These are phyloP conservation scores for Leishmania arabica DNA, from an alignment of 208 protist species.

Conservation along the genomic window DNA sequence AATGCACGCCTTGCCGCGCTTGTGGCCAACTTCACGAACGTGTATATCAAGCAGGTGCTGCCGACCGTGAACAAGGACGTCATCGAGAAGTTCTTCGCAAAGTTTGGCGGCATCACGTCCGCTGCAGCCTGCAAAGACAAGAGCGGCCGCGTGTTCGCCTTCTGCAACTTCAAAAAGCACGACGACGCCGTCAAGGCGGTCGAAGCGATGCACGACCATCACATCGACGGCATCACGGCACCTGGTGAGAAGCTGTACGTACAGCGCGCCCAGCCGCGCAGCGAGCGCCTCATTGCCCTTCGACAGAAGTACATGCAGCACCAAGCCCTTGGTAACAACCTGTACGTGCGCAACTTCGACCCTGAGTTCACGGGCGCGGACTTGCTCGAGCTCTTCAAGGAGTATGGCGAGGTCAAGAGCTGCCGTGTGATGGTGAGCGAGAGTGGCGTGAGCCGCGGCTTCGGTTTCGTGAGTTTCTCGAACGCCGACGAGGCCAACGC, in stretches of 20 bases:
- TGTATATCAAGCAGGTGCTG: constrained; percentile 98
- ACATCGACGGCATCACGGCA: constrained; percentile 82
- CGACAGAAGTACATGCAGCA: constrained; percentile 92
- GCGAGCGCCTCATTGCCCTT: constrained; percentile 87
- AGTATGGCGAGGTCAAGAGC: constrained; percentile 98
- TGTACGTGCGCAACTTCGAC: constrained; percentile 99
- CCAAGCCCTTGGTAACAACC: constrained; percentile 95
- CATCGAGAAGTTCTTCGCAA: constrained; percentile 93
- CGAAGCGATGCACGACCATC: constrained; percentile 88
- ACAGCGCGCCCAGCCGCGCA: constrained; percentile 87
- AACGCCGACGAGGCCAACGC: constrained; percentile 97
- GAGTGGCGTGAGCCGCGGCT: constrained; percentile 96
- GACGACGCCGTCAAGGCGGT: constrained; percentile 95
- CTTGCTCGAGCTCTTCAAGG: constrained; percentile 97
- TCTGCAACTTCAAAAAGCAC: constrained; percentile 97
- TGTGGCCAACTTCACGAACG: constrained; percentile 98
- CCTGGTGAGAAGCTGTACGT: constrained; percentile 87
- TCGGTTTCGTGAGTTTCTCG: constrained; percentile 99
- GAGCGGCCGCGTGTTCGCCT: constrained; percentile 96
- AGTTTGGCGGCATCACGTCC: constrained; percentile 96
- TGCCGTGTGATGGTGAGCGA: constrained; percentile 96
- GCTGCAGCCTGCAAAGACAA: constrained; percentile 89
- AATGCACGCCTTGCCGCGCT: constrained; percentile 92
- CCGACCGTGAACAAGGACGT: constrained; percentile 89
- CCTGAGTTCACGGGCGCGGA: constrained; percentile 96